Evolutionary conservation across 2,329 filamentous ascomycete genomes (phyloP).

Genomic region (Shiraia bambusicola): DNA sequence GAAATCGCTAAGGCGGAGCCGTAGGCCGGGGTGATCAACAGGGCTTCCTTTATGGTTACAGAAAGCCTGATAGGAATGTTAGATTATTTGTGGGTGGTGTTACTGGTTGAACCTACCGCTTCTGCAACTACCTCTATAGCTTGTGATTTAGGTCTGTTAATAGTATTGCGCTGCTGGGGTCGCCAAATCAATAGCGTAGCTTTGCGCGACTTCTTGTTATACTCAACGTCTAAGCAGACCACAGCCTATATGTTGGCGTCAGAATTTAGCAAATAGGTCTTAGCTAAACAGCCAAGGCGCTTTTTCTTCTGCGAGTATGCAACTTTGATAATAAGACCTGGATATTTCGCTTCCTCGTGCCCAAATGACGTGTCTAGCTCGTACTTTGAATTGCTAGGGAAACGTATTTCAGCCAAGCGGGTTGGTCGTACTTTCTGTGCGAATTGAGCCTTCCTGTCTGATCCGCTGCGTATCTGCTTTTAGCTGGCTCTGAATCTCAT

Average conservation of each 20-base stretch:
- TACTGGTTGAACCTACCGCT: constrained; percentile 4
- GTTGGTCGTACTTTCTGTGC: constrained; percentile 21
- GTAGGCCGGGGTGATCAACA: neutral
- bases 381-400: constrained; percentile 20
- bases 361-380: constrained; percentile 24
- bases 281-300: constrained; percentile 11
- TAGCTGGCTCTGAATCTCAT: constrained; percentile 19
- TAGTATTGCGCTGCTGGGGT: constrained; percentile 3
- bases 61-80: neutral
- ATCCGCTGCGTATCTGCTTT: constrained; percentile 21
- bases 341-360: constrained; percentile 24
- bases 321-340: constrained; percentile 22
- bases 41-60: neutral
- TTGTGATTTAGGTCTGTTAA: constrained; percentile 10
- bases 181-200: constrained; percentile 12
- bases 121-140: constrained; percentile 6
- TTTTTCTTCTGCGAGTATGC: constrained; percentile 22
- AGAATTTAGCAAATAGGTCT: constrained; percentile 20
- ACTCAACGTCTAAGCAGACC: constrained; percentile 19
- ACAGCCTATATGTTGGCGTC: constrained; percentile 16
- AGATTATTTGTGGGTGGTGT: neutral
- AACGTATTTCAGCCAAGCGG: constrained; percentile 18
- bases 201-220: too few species aligned
- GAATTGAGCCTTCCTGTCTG: constrained; percentile 14
- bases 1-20: neutral